These are phyloP conservation scores for Metschnikowia lachancei DNA, from an alignment of 805 yeast species.

Conservation along the genomic window DNA sequence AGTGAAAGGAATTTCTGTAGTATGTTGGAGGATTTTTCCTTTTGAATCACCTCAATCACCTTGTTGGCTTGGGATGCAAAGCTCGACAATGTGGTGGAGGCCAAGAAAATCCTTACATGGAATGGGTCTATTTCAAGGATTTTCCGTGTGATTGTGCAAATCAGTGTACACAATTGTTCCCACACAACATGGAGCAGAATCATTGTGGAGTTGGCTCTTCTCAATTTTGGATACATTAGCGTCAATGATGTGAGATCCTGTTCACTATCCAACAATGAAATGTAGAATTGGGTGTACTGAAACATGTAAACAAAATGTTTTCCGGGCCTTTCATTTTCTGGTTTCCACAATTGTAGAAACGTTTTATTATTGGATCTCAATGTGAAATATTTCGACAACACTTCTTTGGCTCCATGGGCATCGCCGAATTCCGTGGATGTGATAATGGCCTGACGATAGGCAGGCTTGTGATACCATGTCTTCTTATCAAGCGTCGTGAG, in stretches of 20 bases:
- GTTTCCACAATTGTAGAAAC: slow-evolving; percentile 87
- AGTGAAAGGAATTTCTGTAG: slow-evolving; percentile 39
- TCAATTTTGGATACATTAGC: slow-evolving; percentile 64
- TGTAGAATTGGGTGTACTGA: slow-evolving; percentile 64
- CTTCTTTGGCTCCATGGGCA: slow-evolving; percentile 53
- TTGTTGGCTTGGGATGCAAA: slow-evolving; percentile 25
- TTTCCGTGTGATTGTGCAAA: slow-evolving; percentile 51
- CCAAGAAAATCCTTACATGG: slow-evolving; percentile 52
- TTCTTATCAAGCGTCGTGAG: slow-evolving; percentile 64
- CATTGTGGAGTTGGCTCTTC: slow-evolving; percentile 78
- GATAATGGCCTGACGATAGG: slow-evolving; percentile 66
- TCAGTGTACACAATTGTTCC: slow-evolving; percentile 55
- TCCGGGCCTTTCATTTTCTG: slow-evolving; percentile 89
- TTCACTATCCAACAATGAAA: slow-evolving; percentile 51
- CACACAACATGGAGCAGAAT: slow-evolving; percentile 59
- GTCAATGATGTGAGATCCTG: slow-evolving; percentile 60
- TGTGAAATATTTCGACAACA: slow-evolving; percentile 61
- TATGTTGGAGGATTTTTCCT: slow-evolving; percentile 34
- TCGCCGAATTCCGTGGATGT: slow-evolving; percentile 54
- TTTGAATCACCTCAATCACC: slow-evolving; percentile 25
- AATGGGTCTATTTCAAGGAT: slow-evolving; percentile 39
- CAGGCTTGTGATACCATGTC: slow-evolving; percentile 90
- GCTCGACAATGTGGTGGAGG: slow-evolving; percentile 1
- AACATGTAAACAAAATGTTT: slow-evolving; percentile 79
- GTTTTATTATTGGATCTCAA: slow-evolving; percentile 67